Percentiles rank a stretch among this genome's conserved stretches.
phyloP scores from a whole-genome alignment of 2,329 filamentous ascomycete genomes.

The Verticillium longisporum region DNA sequence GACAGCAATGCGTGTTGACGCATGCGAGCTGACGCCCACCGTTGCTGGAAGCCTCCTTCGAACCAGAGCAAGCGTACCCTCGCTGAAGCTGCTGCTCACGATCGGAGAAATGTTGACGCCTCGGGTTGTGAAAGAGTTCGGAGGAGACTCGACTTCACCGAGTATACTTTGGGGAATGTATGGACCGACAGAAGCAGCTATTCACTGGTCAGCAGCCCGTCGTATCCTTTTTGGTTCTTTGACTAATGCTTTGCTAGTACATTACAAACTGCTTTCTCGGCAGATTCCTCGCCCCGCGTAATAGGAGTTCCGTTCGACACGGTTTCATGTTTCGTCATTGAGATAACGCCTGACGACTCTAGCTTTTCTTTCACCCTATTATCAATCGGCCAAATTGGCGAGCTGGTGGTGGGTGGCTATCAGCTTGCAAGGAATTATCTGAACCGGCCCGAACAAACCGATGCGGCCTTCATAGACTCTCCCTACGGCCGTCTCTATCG shows the following conservation, averaged over 20 bases:
- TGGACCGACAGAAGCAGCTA: constrained; percentile 84
- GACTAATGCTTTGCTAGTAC: constrained; percentile 43
- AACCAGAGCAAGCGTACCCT: constrained; percentile 59
- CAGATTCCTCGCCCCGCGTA: constrained; percentile 51
- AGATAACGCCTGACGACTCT: constrained; percentile 28
- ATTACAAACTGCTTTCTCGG: constrained; percentile 56
- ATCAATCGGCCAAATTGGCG: constrained; percentile 62
- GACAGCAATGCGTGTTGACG: constrained; percentile 62
- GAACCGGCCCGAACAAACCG: constrained; percentile 71
- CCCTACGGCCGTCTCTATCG: constrained; percentile 68
- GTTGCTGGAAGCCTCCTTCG: constrained; percentile 73
- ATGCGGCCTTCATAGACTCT: constrained; percentile 61
- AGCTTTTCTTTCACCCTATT: constrained; percentile 42
- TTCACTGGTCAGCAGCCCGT: constrained; percentile 59
- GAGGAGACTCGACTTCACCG: constrained; percentile 39
- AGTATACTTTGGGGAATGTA: constrained; percentile 90
- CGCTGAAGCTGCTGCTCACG: constrained; percentile 66
- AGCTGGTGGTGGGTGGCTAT: constrained; percentile 72
- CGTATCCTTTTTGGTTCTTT: neutral
- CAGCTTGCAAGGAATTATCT: constrained; percentile 79
- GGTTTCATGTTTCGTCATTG: constrained; percentile 68
- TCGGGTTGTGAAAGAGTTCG: constrained; percentile 73
- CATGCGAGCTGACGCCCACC: constrained; percentile 82
- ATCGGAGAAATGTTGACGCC: constrained; percentile 90
- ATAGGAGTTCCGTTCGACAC: constrained; percentile 77